A percentile compares a stretch with the other conserved stretches of the same genome.
Conservation (phyloP, 2,329 filamentous ascomycete genomes). For the Fusarium sacchari region DNA sequence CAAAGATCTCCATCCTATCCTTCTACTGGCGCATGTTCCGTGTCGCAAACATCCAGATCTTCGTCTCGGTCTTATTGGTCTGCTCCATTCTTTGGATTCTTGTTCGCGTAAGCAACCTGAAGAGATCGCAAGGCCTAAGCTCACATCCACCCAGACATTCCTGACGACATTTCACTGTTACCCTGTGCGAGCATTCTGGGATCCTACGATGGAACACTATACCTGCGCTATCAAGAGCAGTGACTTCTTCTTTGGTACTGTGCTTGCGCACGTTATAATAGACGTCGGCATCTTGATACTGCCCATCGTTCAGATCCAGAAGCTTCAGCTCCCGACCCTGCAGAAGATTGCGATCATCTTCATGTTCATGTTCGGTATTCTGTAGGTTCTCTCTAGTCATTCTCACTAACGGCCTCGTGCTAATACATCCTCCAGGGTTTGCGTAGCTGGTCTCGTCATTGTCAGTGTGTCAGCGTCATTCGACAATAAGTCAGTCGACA, state of each 20-base stretch:
- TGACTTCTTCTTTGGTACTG: constrained; percentile 28
- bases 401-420: fast-evolving
- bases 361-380: constrained; percentile 44
- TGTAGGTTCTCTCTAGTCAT: constrained; percentile 26
- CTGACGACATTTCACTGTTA: constrained; percentile 31
- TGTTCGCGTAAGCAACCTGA: constrained; percentile 29
- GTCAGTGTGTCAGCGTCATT: constrained; percentile 24
- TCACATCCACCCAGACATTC: neutral
- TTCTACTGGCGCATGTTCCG: constrained; percentile 49
- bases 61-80: constrained; percentile 38
- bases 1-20: constrained; percentile 43
- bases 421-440: constrained; percentile 20
- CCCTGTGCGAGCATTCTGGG: constrained; percentile 31
- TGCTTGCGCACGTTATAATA: constrained; percentile 43
- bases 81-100: constrained; percentile 45
- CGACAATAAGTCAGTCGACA: constrained; percentile 26
- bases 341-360: constrained; percentile 40
- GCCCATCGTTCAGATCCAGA: constrained; percentile 43
- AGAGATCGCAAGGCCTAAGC: neutral
- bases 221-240: constrained; percentile 43
- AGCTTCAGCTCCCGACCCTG: constrained; percentile 38
- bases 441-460: constrained; percentile 32
- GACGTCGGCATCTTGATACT: constrained; percentile 45
- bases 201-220: constrained; percentile 1
- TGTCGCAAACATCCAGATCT: constrained; percentile 38